Percentiles rank a stretch among this genome's conserved stretches.
These are phyloP conservation scores for Fraxinus cuspidata DNA, from an alignment of 257 asterid species.

Conservation along the genomic window DNA sequence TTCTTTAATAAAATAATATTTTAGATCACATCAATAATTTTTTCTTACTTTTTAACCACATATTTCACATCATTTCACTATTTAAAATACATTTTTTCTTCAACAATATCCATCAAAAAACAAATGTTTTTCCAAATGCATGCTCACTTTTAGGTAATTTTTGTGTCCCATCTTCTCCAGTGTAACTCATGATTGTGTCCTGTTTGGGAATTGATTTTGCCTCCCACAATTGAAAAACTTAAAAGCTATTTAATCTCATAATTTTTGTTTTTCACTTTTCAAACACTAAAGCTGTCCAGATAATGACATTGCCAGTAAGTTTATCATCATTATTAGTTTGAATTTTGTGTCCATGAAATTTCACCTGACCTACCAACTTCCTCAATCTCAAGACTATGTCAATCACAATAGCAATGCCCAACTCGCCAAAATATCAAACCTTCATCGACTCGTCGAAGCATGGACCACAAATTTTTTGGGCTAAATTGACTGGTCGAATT, in stretches of 20 bases:
- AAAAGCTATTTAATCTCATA: slow-evolving; percentile 28
- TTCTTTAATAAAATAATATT: too few relatives aligned
- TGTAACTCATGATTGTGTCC: slow-evolving; percentile 16
- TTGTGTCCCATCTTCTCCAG: background rate
- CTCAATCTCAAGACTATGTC: slow-evolving; percentile 15
- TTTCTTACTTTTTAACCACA: too few relatives aligned
- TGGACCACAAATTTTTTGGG: background rate
- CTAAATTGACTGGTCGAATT: background rate
- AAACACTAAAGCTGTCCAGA: slow-evolving; percentile 25
- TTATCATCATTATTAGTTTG: slow-evolving; percentile 37
- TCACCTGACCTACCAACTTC: slow-evolving; percentile 28
- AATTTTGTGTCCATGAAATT: slow-evolving; percentile 33
- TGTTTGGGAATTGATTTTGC: slow-evolving; percentile 41
- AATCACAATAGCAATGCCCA: background rate
- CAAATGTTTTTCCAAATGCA: slow-evolving; percentile 4
- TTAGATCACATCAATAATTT: too few relatives aligned
- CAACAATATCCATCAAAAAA: too few relatives aligned
- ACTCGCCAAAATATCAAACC: background rate
- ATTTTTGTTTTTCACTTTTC: slow-evolving; percentile 32
- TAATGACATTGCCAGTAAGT: slow-evolving; percentile 36
- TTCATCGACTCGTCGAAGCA: background rate
- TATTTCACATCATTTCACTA: too few relatives aligned
- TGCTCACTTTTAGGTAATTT: slow-evolving; percentile 10
- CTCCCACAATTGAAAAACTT: slow-evolving; percentile 33
- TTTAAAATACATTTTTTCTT: too few relatives aligned